Evolutionary conservation across 169 alveolate species (phyloP).

Genomic region (Eimeria tenella): DNA sequence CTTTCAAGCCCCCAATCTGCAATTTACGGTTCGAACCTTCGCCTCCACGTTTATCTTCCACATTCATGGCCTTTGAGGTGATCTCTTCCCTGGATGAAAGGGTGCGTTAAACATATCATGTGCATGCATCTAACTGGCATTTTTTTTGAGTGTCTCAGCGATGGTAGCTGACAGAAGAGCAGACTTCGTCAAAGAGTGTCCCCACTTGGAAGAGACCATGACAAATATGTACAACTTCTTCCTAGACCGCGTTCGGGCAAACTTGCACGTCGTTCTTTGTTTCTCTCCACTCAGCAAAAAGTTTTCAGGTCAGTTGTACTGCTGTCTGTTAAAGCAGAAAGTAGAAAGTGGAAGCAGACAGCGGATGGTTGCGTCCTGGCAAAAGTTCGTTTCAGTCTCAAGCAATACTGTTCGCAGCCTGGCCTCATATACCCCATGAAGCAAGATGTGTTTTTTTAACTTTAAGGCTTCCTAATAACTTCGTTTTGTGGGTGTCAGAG

Average conservation of each 20-base stretch:
- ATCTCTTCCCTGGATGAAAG: too few species aligned
- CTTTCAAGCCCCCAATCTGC: not conserved
- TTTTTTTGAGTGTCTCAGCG: not conserved
- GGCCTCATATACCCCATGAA: too few species aligned
- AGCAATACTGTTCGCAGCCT: too few species aligned
- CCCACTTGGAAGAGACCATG: slow-evolving; percentile 73
- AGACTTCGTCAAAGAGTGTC: slow-evolving; percentile 76
- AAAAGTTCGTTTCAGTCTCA: too few species aligned
- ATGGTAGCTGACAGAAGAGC: slow-evolving; percentile 72
- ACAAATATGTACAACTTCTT: slow-evolving; percentile 89
- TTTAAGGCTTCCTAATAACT: too few species aligned
- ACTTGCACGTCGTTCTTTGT: slow-evolving; percentile 95
- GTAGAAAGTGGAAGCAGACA: too few species aligned
- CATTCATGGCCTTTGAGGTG: too few species aligned
- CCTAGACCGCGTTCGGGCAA: slow-evolving; percentile 96
- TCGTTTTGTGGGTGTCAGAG: slow-evolving; percentile 78
- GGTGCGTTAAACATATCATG: not conserved
- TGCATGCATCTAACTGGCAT: not conserved
- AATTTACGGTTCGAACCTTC: too few species aligned
- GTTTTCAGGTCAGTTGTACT: slow-evolving; percentile 86
- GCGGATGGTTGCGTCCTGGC: too few species aligned
- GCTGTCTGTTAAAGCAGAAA: not conserved
- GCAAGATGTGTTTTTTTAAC: too few species aligned
- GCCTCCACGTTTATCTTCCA: too few species aligned
- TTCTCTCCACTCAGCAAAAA: slow-evolving; percentile 97